Conservation (phyloP, 352 stramenopile genomes). For the Phytophthora pistaciae region DNA sequence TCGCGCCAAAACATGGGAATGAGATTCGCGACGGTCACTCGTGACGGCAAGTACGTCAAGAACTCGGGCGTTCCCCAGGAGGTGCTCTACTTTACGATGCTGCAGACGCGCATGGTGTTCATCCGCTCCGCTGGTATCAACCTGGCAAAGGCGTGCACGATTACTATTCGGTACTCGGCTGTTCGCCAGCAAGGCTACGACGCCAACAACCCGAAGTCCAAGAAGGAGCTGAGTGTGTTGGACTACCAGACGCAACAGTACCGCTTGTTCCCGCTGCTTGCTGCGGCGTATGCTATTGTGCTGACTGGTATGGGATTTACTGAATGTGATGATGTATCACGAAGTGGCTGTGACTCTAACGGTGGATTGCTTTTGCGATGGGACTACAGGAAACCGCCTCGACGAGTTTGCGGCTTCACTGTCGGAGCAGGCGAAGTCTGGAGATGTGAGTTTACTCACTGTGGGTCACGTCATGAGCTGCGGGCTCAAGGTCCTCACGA, state of each 20-base stretch:
- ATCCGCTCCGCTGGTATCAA: conserved; percentile 51
- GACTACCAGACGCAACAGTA: conserved; percentile 97
- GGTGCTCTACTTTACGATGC: conserved; percentile 85
- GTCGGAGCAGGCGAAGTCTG: conserved; percentile 48
- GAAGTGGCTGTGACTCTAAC: not conserved
- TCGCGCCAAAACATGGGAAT: conserved; percentile 78
- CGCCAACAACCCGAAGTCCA: conserved; percentile 55
- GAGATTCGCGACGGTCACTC: conserved; percentile 62
- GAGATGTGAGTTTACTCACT: conserved; percentile 50
- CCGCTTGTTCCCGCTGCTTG: conserved; percentile 93
- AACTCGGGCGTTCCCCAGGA: conserved; percentile 54
- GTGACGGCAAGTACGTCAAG: conserved; percentile 73
- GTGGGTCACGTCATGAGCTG: conserved; percentile 70
- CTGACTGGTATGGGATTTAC: conserved; percentile 39
- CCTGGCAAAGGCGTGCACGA: conserved; percentile 92
- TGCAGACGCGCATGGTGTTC: conserved; percentile 79
- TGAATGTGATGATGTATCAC: not conserved
- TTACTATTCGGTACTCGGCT: conserved; percentile 95
- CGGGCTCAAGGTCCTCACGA: conserved; percentile 63
- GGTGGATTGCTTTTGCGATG: not conserved
- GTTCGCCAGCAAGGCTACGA: conserved; percentile 91
- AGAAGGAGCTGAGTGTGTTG: conserved; percentile 90
- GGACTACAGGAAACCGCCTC: conserved; percentile 48
- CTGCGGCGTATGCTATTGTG: conserved; percentile 92
- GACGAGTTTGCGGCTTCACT: conserved; percentile 54